Percentiles rank a stretch among this genome's conserved stretches.
These are phyloP conservation scores for Trichoderma oligosporum DNA, from an alignment of 2,329 filamentous ascomycete species.

Conservation along the genomic window DNA sequence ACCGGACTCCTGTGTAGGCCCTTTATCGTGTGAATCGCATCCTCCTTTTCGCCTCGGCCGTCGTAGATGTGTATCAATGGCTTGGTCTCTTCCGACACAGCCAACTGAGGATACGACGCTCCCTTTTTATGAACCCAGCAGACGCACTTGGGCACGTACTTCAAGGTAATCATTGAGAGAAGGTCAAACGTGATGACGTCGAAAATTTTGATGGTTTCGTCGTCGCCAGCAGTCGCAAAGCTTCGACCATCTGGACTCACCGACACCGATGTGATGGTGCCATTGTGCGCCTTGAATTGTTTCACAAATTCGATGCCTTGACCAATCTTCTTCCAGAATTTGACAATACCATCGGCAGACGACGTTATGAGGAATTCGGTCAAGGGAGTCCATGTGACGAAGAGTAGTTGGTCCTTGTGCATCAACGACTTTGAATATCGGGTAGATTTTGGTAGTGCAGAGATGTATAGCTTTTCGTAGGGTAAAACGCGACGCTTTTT, in stretches of 20 bases:
- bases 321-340: slow-evolving; percentile 97
- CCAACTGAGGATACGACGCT: slow-evolving; percentile 81
- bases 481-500: slow-evolving; percentile 89
- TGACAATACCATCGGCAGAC: slow-evolving; percentile 91
- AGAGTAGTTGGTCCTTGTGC: slow-evolving; percentile 94
- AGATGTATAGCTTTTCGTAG: slow-evolving; percentile 92
- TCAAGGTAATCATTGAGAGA: slow-evolving; percentile 74
- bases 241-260: slow-evolving; percentile 87
- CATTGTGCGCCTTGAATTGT: slow-evolving; percentile 87
- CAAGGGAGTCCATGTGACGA: slow-evolving; percentile 79
- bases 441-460: slow-evolving; percentile 73
- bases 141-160: slow-evolving; percentile 70
- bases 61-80: slow-evolving; percentile 80
- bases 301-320: slow-evolving; percentile 96
- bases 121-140: slow-evolving; percentile 91
- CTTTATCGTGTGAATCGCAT: slow-evolving; percentile 72
- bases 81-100: slow-evolving; percentile 72
- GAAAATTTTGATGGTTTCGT: slow-evolving; percentile 77
- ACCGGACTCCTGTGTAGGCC: slow-evolving; percentile 79
- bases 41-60: slow-evolving; percentile 74
- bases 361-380: slow-evolving; percentile 96
- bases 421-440: slow-evolving; percentile 95
- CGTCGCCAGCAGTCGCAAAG: slow-evolving; percentile 81
- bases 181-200: slow-evolving; percentile 85
- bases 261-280: slow-evolving; percentile 78